Conservation (phyloP, 208 protist species). For the Acanthamoeba lenticulata region DNA sequence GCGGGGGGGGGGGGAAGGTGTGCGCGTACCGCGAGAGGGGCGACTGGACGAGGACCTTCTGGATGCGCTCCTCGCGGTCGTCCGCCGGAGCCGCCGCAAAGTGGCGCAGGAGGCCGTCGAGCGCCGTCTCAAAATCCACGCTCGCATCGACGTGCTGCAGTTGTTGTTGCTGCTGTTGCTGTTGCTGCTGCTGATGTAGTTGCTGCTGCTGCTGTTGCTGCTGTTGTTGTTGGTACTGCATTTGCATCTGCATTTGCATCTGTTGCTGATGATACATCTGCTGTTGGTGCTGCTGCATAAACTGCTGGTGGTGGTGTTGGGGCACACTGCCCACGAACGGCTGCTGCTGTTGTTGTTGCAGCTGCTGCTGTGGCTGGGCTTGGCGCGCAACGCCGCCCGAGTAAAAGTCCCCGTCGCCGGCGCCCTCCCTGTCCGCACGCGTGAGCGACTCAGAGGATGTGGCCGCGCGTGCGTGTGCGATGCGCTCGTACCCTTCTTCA, state of each 20-base stretch:
- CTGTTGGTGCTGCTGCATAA: not conserved
- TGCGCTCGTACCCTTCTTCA: not conserved
- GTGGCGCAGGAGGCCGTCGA: not conserved
- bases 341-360: not conserved
- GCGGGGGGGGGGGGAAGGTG: not conserved
- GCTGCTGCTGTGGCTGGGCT: not conserved
- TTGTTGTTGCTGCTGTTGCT: not conserved
- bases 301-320: not conserved
- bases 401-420: not conserved
- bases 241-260: not conserved
- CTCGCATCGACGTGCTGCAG: not conserved
- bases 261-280: not conserved
- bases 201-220: not conserved
- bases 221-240: not conserved
- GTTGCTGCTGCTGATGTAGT: not conserved
- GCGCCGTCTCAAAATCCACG: slow-evolving; percentile 27
- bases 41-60: slow-evolving; percentile 6
- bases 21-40: not conserved
- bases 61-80: slow-evolving; percentile 9
- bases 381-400: not conserved
- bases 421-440: not conserved
- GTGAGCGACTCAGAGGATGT: not conserved
- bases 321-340: too few species aligned
- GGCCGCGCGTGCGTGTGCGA: not conserved
- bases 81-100: not conserved